Evolutionary conservation across 2,329 filamentous ascomycete species (phyloP).

Genomic region (Phaeosphaeriaceae sp.): DNA sequence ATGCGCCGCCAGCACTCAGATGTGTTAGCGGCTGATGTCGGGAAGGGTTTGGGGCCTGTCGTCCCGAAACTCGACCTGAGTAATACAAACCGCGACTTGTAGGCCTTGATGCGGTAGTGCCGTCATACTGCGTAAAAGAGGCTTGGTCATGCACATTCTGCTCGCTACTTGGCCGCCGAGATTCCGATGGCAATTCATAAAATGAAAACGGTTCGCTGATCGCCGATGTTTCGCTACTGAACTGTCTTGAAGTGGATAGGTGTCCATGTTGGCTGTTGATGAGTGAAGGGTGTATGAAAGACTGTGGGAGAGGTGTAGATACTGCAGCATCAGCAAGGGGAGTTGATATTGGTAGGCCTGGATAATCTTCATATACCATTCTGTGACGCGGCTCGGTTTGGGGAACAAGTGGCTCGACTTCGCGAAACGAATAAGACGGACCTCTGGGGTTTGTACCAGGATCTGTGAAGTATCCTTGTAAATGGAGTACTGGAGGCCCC

Average conservation of each 20-base stretch:
- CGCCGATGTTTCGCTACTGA: slow-evolving; percentile 35
- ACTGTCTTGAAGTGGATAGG: slow-evolving; percentile 5
- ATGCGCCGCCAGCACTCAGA: slow-evolving; percentile 4
- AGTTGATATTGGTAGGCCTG: slow-evolving; percentile 2
- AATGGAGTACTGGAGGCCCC: not conserved
- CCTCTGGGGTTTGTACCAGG: not conserved
- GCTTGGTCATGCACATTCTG: slow-evolving; percentile 16
- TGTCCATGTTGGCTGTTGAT: not conserved
- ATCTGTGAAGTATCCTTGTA: slow-evolving; percentile 15
- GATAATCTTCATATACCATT: slow-evolving; percentile 3
- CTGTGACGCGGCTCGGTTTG: slow-evolving; percentile 30
- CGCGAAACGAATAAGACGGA: slow-evolving; percentile 9
- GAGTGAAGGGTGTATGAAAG: not conserved
- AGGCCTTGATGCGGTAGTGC: slow-evolving; percentile 21
- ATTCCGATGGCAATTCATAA: slow-evolving; percentile 37
- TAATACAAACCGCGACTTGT: slow-evolving; percentile 26
- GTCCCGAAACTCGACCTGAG: slow-evolving; percentile 25
- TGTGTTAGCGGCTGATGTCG: slow-evolving; percentile 4
- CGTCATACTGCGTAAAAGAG: slow-evolving; percentile 30
- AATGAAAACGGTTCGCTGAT: slow-evolving; percentile 40
- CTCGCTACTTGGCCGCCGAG: slow-evolving; percentile 31
- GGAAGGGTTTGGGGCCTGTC: not conserved
- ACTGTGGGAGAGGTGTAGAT: not conserved
- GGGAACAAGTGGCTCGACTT: slow-evolving; percentile 6
- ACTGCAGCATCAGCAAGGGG: slow-evolving; percentile 8